These are phyloP conservation scores for Zymoseptoria brevis DNA, from an alignment of 2,329 filamentous ascomycete species.

Conservation along the genomic window DNA sequence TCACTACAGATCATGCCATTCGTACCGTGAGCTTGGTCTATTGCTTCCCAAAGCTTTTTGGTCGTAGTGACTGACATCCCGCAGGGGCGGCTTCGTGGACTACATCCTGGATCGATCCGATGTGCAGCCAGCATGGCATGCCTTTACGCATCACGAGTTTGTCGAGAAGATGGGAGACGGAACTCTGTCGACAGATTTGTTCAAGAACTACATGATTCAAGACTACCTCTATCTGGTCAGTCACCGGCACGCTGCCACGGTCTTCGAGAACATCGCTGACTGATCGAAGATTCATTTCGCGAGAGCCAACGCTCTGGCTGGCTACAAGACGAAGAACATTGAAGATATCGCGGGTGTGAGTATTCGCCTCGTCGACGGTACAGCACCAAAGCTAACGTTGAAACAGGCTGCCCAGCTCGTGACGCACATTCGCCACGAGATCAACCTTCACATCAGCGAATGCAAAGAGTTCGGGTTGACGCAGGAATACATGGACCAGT, in stretches of 20 bases:
- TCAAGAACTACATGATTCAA: slow-evolving; percentile 83
- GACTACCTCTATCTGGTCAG: slow-evolving; percentile 82
- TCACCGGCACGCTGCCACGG: background rate
- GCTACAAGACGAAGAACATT: slow-evolving; percentile 73
- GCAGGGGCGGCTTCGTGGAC: slow-evolving; percentile 65
- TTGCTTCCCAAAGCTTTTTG: background rate
- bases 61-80: background rate
- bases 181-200: slow-evolving; percentile 63
- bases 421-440: slow-evolving; percentile 68
- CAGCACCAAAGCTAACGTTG: slow-evolving; percentile 6
- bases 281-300: slow-evolving; percentile 67
- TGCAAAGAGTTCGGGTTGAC: slow-evolving; percentile 74
- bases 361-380: background rate
- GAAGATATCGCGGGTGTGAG: slow-evolving; percentile 62
- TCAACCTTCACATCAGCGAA: slow-evolving; percentile 71
- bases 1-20: slow-evolving; percentile 62
- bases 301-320: slow-evolving; percentile 73
- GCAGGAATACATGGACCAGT: slow-evolving; percentile 60
- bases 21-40: slow-evolving; percentile 46
- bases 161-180: slow-evolving; percentile 69
- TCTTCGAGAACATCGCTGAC: background rate
- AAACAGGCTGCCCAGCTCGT: slow-evolving; percentile 62
- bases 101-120: slow-evolving; percentile 70
- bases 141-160: slow-evolving; percentile 75
- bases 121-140: slow-evolving; percentile 65